A percentile compares a stretch with the other conserved stretches of the same genome.
Conservation (phyloP, 2,329 filamentous ascomycete genomes). For the Chrysoporthe cubensis region DNA sequence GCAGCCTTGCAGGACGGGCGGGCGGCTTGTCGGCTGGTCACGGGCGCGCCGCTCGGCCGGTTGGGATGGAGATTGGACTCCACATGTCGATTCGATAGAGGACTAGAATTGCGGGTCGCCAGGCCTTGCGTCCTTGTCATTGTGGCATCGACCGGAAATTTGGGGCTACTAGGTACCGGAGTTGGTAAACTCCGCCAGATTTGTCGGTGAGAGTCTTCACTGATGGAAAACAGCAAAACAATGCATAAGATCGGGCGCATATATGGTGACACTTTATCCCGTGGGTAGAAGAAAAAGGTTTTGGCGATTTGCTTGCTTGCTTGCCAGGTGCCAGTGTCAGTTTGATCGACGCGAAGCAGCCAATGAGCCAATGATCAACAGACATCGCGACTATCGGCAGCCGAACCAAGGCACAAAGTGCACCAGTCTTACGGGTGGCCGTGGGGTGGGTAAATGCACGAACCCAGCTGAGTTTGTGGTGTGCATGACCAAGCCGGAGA, state of each 20-base stretch:
- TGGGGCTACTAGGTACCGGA: conserved; percentile 13
- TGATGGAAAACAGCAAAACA: background rate
- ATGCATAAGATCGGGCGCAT: background rate
- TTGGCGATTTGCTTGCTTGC: too few species aligned
- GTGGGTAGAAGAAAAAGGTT: too few species aligned
- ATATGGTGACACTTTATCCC: too few species aligned
- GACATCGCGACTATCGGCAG: background rate
- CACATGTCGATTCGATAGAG: conserved; percentile 14
- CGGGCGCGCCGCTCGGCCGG: background rate
- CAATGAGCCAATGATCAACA: background rate
- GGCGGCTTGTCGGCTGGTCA: conserved; percentile 2
- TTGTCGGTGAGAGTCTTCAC: background rate
- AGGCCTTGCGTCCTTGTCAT: conserved; percentile 18
- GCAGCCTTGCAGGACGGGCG: conserved; percentile 4
- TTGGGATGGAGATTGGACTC: conserved; percentile 3
- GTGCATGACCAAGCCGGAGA: conserved; percentile 3
- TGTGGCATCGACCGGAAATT: conserved; percentile 17
- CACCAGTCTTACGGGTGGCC: background rate
- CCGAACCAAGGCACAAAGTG: conserved; percentile 1
- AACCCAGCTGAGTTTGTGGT: background rate
- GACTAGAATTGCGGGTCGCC: conserved; percentile 12
- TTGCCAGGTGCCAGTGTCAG: too few species aligned
- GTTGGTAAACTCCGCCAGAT: background rate
- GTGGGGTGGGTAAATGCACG: background rate
- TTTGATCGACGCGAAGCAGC: too few species aligned